Evolutionary conservation across 2,329 filamentous ascomycete genomes (phyloP).

Genomic region (Coleophoma cylindrospora): DNA sequence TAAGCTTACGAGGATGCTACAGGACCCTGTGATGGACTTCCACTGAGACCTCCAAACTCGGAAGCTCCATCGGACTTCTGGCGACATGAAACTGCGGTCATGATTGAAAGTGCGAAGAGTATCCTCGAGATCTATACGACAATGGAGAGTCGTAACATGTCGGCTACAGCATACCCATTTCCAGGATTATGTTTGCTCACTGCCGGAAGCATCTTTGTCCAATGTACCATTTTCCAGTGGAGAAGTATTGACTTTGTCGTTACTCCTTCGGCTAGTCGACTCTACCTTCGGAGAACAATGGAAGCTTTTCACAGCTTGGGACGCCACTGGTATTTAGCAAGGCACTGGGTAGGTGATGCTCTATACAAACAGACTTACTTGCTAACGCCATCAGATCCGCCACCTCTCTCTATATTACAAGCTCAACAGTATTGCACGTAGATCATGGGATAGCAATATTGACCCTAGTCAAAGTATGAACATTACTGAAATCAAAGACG

Average conservation of each 20-base stretch:
- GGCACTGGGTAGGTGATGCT: not conserved
- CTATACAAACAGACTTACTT: too few relatives aligned
- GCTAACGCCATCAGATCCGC: not conserved
- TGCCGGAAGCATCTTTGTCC: not conserved
- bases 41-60: not conserved
- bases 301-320: not conserved
- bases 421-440: not conserved
- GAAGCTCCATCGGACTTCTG: not conserved
- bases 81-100: not conserved
- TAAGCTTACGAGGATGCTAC: not conserved
- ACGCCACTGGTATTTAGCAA: not conserved
- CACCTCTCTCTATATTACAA: conserved; percentile 1
- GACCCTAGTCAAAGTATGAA: not conserved
- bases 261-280: not conserved
- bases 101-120: conserved; percentile 1
- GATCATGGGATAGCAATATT: not conserved
- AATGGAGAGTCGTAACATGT: not conserved
- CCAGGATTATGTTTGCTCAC: conserved; percentile 1
- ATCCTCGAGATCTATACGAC: conserved; percentile 1
- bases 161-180: conserved; percentile 1
- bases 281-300: not conserved
- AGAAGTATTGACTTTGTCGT: not conserved
- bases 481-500: not conserved
- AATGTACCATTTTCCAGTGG: not conserved
- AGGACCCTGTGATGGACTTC: conserved; percentile 1